Percentiles rank a stretch among this genome's conserved stretches.
Conservation (phyloP, 1,139 yeast genomes). For the Candida gigantensis region DNA sequence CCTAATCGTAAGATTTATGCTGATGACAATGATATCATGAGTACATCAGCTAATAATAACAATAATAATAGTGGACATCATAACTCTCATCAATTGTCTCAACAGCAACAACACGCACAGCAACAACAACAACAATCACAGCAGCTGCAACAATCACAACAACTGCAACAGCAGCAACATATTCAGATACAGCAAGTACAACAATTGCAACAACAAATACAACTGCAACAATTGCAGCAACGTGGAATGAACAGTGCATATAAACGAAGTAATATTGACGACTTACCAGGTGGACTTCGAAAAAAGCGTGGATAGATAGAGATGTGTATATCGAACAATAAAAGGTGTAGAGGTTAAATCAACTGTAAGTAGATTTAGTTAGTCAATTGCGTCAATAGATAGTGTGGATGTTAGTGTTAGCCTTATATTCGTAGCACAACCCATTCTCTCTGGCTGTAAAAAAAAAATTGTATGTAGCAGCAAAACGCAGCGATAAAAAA, state of each 20-base stretch:
- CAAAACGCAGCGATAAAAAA: background rate
- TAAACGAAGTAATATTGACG: constrained; percentile 4
- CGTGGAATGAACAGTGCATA: background rate
- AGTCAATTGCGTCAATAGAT: no score
- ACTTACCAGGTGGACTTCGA: constrained; percentile 3
- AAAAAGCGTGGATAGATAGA: constrained; percentile 4
- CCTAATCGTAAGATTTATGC: constrained; percentile 75
- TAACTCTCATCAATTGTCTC: constrained; percentile 12
- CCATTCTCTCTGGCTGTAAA: no score
- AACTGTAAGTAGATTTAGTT: no score
- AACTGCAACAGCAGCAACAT: background rate
- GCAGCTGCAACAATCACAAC: background rate
- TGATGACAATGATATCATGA: constrained; percentile 68
- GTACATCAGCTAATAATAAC: constrained; percentile 23
- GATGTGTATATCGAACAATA: no score
- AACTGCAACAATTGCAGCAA: constrained; percentile 6
- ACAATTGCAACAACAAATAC: constrained; percentile 7
- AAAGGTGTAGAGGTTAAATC: no score
- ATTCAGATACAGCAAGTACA: constrained; percentile 5
- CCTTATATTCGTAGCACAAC: no score
- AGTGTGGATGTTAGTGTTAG: no score
- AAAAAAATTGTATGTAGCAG: no score
- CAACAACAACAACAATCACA: constrained; percentile 2
- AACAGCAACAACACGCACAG: constrained; percentile 19
- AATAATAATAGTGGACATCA: background rate